phyloP scores from a whole-genome alignment of 148 eudicot genomes.

The Agrostemma githago region DNA sequence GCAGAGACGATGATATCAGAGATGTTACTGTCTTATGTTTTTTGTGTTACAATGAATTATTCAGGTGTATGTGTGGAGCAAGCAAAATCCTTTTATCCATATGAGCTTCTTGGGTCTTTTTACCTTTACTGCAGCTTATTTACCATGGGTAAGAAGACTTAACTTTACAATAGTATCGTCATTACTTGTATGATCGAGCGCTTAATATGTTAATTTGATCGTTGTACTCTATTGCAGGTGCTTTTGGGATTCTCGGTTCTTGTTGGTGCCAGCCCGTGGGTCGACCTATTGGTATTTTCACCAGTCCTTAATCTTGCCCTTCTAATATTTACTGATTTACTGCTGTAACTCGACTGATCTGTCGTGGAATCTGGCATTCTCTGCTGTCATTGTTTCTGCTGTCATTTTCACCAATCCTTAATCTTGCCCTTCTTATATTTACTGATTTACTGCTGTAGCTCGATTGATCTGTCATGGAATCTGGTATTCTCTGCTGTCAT shows the following conservation, averaged over 20 bases:
- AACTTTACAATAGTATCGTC: neutral
- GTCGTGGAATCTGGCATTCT: too few relatives aligned
- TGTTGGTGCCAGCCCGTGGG: conserved; percentile 99
- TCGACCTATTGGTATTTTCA: conserved; percentile 72
- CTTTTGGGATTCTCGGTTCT: conserved; percentile 90
- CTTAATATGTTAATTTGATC: conserved; percentile 1
- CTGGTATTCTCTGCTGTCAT: too few relatives aligned
- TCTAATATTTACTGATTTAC: neutral
- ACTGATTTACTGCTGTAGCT: neutral
- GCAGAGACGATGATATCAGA: neutral
- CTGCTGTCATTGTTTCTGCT: conserved; percentile 27
- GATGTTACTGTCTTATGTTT: neutral
- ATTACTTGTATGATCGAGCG: neutral
- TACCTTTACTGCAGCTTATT: conserved; percentile 94
- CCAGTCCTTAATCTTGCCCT: neutral
- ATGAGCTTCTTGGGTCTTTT: conserved; percentile 99
- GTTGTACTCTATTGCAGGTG: conserved; percentile 43
- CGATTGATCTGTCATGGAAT: too few relatives aligned
- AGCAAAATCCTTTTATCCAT: conserved; percentile 93
- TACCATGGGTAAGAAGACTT: conserved; percentile 86
- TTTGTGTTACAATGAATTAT: conserved; percentile 5
- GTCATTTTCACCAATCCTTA: conserved; percentile 33
- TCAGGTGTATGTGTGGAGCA: conserved; percentile 99
- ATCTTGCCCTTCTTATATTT: neutral
- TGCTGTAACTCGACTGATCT: neutral